Percentiles rank a stretch among this genome's conserved stretches.
These are phyloP conservation scores for Eucalyptus fibrosa DNA, from an alignment of 345 rosid genomes.

Conservation along the genomic window DNA sequence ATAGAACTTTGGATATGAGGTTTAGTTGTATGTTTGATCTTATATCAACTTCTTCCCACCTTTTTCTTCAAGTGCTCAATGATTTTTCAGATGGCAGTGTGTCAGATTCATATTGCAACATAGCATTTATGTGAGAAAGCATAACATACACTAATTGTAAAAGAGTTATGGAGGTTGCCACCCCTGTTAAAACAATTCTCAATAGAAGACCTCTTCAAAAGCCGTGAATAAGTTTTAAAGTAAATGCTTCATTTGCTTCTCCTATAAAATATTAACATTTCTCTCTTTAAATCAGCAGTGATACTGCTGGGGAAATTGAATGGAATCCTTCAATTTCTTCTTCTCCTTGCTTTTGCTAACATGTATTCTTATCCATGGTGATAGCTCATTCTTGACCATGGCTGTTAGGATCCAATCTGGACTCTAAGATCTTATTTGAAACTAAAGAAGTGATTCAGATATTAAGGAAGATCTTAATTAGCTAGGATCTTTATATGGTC, in stretches of 20 bases:
- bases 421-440: background rate
- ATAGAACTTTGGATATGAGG: background rate
- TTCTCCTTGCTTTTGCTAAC: background rate
- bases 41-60: background rate
- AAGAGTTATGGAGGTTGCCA: background rate
- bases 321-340: background rate
- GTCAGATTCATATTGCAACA: background rate
- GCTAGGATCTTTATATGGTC: background rate
- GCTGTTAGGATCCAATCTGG: background rate
- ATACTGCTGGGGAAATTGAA: background rate
- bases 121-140: background rate
- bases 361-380: background rate
- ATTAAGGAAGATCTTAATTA: background rate
- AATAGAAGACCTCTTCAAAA: background rate
- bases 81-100: background rate
- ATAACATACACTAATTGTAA: background rate
- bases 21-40: background rate
- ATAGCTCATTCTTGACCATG: background rate
- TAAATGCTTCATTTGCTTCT: background rate
- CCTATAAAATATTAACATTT: background rate
- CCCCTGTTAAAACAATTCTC: background rate
- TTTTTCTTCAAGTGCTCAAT: background rate
- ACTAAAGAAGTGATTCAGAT: background rate
- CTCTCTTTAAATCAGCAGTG: background rate
- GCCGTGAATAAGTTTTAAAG: background rate